Percentiles rank a stretch among this genome's conserved stretches.
Evolutionary conservation across 1,284 basidiomycete genomes (phyloP).

Genomic region (Takashimella koratensis): DNA sequence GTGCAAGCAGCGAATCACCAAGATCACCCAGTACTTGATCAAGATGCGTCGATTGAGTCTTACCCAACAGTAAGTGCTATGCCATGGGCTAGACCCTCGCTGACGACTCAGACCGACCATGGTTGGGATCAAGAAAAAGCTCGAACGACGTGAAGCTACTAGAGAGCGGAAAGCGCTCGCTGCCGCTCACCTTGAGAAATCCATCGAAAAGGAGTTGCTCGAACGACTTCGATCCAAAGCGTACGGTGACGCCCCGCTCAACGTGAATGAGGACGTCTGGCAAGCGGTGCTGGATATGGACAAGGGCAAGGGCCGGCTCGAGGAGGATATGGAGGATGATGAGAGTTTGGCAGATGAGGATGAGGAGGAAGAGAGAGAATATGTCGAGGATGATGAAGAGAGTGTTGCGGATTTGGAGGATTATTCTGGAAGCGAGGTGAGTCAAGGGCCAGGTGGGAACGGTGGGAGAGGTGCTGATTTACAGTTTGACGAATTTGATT

Average conservation of each 20-base stretch:
- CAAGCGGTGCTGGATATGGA: conserved; percentile 80
- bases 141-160: conserved; percentile 87
- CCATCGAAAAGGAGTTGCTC: conserved; percentile 93
- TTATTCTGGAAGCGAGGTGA: conserved; percentile 45
- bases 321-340: conserved; percentile 57
- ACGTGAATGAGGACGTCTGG: conserved; percentile 98
- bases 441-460: too few relatives aligned
- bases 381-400: conserved; percentile 74
- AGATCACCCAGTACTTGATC: conserved; percentile 98
- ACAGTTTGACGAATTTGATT: conserved; percentile 46
- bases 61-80: conserved; percentile 71
- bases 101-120: conserved; percentile 69
- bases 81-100: conserved; percentile 4
- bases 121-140: conserved; percentile 94
- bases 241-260: conserved; percentile 95
- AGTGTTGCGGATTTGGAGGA: conserved; percentile 60
- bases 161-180: conserved; percentile 94
- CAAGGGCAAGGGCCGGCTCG: conserved; percentile 52
- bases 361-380: conserved; percentile 63
- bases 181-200: conserved; percentile 87
- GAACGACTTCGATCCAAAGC: conserved; percentile 93
- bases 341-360: conserved; percentile 57
- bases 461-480: neutral
- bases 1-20: conserved; percentile 97
- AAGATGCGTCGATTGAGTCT: conserved; percentile 91